phyloP scores from a whole-genome alignment of 108 stramenopile genomes.

The Discostella stelligeroides region DNA sequence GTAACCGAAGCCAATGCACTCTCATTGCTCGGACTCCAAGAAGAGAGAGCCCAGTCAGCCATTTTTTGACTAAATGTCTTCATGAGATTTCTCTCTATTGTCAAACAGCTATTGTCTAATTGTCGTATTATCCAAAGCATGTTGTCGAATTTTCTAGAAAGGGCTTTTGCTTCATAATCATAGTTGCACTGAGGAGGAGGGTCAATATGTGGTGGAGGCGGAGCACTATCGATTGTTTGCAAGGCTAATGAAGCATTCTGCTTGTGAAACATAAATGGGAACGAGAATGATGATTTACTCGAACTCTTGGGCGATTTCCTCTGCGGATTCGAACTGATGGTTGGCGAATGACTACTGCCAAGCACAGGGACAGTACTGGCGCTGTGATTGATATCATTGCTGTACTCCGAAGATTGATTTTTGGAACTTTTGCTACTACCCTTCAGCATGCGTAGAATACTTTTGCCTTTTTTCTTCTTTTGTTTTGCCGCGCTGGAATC shows the following conservation, averaged over 20 bases:
- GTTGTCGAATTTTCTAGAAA: slow-evolving; percentile 56
- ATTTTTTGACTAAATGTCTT: slow-evolving; percentile 78
- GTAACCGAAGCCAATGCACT: slow-evolving; percentile 72
- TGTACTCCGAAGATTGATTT: slow-evolving; percentile 12
- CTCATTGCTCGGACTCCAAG: slow-evolving; percentile 82
- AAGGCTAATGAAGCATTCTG: slow-evolving; percentile 5
- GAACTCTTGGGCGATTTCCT: slow-evolving; percentile 8
- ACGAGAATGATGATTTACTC: slow-evolving; percentile 24
- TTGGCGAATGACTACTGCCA: background rate
- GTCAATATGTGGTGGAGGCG: slow-evolving; percentile 1
- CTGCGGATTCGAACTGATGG: background rate
- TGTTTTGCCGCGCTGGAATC: slow-evolving; percentile 10
- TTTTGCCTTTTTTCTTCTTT: slow-evolving; percentile 35
- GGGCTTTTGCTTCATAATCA: slow-evolving; percentile 10
- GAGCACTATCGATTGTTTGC: slow-evolving; percentile 17
- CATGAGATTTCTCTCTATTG: slow-evolving; percentile 72
- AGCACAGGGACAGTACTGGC: background rate
- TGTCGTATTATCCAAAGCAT: slow-evolving; percentile 65
- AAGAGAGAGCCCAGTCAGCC: slow-evolving; percentile 79
- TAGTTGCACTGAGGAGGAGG: background rate
- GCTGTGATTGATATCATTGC: background rate
- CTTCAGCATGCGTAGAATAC: slow-evolving; percentile 33
- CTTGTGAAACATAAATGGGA: slow-evolving; percentile 37
- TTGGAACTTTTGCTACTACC: slow-evolving; percentile 16
- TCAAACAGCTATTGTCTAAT: slow-evolving; percentile 65